phyloP scores from a whole-genome alignment of 2,329 filamentous ascomycete species.

The Botrytis hyacinthi region DNA sequence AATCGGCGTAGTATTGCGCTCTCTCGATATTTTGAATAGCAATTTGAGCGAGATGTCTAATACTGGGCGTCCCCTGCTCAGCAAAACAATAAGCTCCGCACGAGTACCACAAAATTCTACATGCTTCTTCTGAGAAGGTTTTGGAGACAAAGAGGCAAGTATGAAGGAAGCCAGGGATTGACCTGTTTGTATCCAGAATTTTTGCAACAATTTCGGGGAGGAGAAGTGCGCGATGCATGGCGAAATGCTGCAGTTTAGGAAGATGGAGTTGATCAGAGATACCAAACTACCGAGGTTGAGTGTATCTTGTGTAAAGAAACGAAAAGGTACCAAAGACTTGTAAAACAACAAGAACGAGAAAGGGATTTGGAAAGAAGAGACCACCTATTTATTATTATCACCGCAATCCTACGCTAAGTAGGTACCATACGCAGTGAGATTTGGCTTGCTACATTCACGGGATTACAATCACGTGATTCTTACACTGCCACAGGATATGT shows the following conservation, averaged over 20 bases:
- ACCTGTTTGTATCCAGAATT: background rate
- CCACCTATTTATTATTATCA: background rate
- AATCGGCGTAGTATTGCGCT: slow-evolving; percentile 10
- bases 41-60: background rate
- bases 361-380: background rate
- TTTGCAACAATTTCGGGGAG: slow-evolving; percentile 2
- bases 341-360: background rate
- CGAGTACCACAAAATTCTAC: background rate
- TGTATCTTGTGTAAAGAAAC: background rate
- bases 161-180: background rate
- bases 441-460: background rate
- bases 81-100: background rate
- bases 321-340: background rate
- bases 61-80: background rate
- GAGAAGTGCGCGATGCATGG: slow-evolving; percentile 1
- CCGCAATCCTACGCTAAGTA: background rate
- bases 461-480: background rate
- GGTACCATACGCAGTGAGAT: background rate
- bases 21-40: background rate
- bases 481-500: background rate
- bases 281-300: background rate
- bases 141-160: slow-evolving; percentile 10
- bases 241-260: background rate
- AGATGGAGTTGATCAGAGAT: background rate
- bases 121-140: slow-evolving; percentile 1